A percentile compares a stretch with the other conserved stretches of the same genome.
phyloP scores from a whole-genome alignment of 2,329 filamentous ascomycete genomes.

The Botrytis fabae region DNA sequence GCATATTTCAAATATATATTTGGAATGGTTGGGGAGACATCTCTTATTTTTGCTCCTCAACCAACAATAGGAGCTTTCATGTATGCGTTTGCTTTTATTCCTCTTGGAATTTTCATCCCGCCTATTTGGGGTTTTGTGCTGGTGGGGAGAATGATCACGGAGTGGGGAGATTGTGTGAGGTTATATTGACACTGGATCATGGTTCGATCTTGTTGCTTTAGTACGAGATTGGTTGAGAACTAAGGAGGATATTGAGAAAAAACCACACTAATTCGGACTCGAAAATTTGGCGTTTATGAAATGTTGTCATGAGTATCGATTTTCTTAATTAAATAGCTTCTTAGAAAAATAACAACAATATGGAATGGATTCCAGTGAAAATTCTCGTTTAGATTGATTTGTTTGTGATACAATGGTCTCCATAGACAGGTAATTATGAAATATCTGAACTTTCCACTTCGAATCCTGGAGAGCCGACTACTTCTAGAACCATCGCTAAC shows the following conservation, averaged over 20 bases:
- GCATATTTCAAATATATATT: not conserved
- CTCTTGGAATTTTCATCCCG: not conserved
- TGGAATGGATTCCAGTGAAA: accelerated
- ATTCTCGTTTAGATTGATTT: not conserved
- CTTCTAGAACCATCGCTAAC: too few species aligned
- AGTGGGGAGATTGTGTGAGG: constrained; percentile 3
- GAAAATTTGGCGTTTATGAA: not conserved
- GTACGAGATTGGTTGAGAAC: not conserved
- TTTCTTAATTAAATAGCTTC: not conserved
- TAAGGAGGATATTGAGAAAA: accelerated
- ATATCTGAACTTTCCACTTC: not conserved
- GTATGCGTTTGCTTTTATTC: not conserved
- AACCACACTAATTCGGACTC: not conserved
- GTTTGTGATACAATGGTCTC: not conserved
- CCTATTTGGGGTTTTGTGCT: constrained; percentile 7
- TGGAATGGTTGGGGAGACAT: not conserved
- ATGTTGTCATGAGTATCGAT: not conserved
- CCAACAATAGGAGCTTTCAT: too few species aligned
- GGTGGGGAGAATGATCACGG: not conserved
- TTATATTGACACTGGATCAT: not conserved
- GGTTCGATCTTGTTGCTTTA: not conserved
- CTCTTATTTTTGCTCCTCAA: not conserved
- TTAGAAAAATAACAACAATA: not conserved
- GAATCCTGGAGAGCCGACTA: not conserved
- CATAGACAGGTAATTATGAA: not conserved